phyloP scores from a whole-genome alignment of 2,329 filamentous ascomycete genomes.

The Fusarium tuaranense region DNA sequence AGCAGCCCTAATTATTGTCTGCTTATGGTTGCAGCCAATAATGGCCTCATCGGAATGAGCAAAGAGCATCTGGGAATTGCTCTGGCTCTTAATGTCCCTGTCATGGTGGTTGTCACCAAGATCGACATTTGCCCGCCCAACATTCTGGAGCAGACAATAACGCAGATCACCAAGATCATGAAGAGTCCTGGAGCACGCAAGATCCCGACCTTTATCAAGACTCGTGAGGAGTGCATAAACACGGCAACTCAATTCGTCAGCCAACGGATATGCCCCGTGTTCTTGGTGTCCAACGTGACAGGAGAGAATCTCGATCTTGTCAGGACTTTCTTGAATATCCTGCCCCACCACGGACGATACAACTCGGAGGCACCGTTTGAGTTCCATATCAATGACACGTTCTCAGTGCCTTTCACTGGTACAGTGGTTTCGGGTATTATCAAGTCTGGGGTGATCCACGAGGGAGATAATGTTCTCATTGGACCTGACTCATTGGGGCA shows the following conservation, averaged over 20 bases:
- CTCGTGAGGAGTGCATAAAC: constrained; percentile 90
- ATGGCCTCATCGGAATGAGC: constrained; percentile 96
- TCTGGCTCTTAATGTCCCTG: constrained; percentile 92
- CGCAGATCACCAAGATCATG: constrained; percentile 90
- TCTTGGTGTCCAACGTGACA: constrained; percentile 98
- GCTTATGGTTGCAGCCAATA: constrained; percentile 98
- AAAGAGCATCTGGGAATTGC: constrained; percentile 98
- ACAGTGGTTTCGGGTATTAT: constrained; percentile 96
- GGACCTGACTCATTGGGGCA: constrained; percentile 92
- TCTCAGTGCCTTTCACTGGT: constrained; percentile 96
- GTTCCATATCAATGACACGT: constrained; percentile 96
- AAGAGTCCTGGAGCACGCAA: constrained; percentile 95
- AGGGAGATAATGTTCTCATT: constrained; percentile 89
- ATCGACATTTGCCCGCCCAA: constrained; percentile 98
- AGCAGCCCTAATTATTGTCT: constrained; percentile 98
- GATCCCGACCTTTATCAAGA: constrained; percentile 95
- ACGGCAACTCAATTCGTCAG: constrained; percentile 97
- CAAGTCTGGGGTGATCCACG: constrained; percentile 87
- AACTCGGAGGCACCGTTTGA: constrained; percentile 90
- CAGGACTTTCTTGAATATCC: constrained; percentile 91
- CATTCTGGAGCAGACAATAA: constrained; percentile 92
- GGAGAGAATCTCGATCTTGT: constrained; percentile 92
- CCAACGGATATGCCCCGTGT: constrained; percentile 94
- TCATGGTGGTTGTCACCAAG: constrained; percentile 98
- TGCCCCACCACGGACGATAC: constrained; percentile 94